Evolutionary conservation across 2,329 filamentous ascomycete species (phyloP), one percentile per base, ranked within the genome.

Genomic region (Ceratocystis ficicola): DNA sequence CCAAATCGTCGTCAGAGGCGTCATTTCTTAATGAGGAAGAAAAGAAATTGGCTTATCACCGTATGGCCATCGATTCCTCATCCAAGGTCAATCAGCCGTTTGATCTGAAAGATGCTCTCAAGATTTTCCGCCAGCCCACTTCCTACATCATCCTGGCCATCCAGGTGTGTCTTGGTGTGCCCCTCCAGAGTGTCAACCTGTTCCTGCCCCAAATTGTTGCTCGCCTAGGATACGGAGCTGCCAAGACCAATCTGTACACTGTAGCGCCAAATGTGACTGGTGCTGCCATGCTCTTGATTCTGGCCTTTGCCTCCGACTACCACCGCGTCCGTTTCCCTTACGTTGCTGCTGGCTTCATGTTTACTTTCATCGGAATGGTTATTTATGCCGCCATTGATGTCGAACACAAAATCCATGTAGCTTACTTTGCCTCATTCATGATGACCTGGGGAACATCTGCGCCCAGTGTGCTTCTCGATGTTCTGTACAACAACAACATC

Each of bases 381-480:
- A 88, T 93, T 72, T 92, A 88, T 70, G 86, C 87, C 0, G 79
- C 85, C 22, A 86, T 93, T 67, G 79, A 86, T 70, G 83, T 90
- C 17, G 73, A 82, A 46, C 71, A 76, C 2, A 77, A 87, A 48
- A 73, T 87, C n/a, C 78, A 81, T 2, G 78, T 90, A 1, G 88
- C 87, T 0, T 91, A 91, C 71, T 90, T 85, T 69, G 86, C 87
- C 4, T 85, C 82, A 65, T 92, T 91, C 73, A 88, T 91, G 86
- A 90, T 91, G 86, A 87, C 85, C 10, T 90, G 87, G 85, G 88
- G 88, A 17, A 90, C 87, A 0, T 86, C 84, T 0, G 87, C 88
- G 0, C 88, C 89, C 0, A 88, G 84, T 0, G 87, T 91, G 7
- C 77, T 92, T 12, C 77, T 86, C 76, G 84, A 69, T 78, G 83